Evolutionary conservation across 2,329 filamentous ascomycete genomes (phyloP).

Genomic region (Knoxdaviesia proteae): DNA sequence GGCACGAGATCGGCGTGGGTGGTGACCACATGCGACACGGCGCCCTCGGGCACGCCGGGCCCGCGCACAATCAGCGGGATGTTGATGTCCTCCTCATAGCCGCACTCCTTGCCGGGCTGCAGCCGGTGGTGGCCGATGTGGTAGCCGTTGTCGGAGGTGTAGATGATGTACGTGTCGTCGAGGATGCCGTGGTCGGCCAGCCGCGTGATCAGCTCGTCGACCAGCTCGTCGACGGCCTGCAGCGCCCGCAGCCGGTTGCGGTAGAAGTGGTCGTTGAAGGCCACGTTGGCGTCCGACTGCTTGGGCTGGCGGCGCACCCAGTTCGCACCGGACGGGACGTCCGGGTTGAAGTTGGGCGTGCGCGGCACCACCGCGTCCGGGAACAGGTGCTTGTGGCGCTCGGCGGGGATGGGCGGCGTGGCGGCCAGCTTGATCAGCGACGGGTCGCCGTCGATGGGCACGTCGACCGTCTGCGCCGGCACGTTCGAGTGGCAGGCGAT

Average conservation of each 20-base stretch:
- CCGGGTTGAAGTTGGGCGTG: constrained; percentile 45
- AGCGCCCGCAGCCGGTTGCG: constrained; percentile 19
- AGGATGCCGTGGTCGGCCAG: constrained; percentile 13
- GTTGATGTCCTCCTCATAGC: constrained; percentile 29
- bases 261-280: constrained; percentile 18
- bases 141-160: constrained; percentile 30
- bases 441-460: background rate
- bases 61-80: constrained; percentile 29
- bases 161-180: constrained; percentile 28
- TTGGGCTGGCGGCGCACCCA: constrained; percentile 21
- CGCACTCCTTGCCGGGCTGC: constrained; percentile 28
- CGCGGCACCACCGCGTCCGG: constrained; percentile 35
- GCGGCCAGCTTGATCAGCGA: constrained; percentile 7
- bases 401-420: constrained; percentile 17
- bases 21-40: constrained; percentile 17
- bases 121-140: constrained; percentile 31
- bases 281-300: constrained; percentile 12
- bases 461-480: constrained; percentile 1
- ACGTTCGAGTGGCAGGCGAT: constrained; percentile 13
- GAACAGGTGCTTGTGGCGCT: constrained; percentile 40
- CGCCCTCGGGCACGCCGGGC: constrained; percentile 19
- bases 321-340: constrained; percentile 16
- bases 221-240: constrained; percentile 23
- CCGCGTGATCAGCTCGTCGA: constrained; percentile 16
- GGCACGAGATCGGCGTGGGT: constrained; percentile 33